A percentile compares a stretch with the other conserved stretches of the same genome.
These are phyloP conservation scores for Rubia yunnanensis DNA, from an alignment of 257 asterid species.

Conservation along the genomic window DNA sequence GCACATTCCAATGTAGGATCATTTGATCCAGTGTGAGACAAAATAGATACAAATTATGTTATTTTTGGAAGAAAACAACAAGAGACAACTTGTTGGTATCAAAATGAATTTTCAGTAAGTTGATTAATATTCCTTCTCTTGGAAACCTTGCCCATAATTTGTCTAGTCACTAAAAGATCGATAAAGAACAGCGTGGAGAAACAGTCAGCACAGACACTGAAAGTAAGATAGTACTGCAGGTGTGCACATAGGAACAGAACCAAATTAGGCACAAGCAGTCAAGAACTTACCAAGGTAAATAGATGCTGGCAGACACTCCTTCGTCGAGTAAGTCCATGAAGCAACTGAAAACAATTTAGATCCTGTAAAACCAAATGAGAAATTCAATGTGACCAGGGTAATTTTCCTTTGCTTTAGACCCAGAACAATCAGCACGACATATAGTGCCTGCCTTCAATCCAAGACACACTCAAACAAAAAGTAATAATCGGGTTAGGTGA, in stretches of 20 bases:
- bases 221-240: neutral
- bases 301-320: constrained; percentile 57
- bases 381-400: neutral
- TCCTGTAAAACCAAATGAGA: constrained; percentile 42
- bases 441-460: neutral
- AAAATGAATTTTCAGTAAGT: neutral
- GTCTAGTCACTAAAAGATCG: neutral
- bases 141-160: neutral
- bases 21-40: neutral
- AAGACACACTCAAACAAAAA: neutral
- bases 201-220: neutral
- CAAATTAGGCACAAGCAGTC: neutral
- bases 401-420: neutral
- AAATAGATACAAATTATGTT: no score
- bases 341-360: constrained; percentile 78
- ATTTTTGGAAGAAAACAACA: neutral
- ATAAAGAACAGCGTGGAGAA: neutral
- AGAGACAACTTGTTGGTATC: neutral
- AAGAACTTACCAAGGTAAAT: constrained; percentile 65
- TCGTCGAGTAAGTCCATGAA: constrained; percentile 86
- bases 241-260: neutral
- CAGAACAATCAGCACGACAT: neutral
- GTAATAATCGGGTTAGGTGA: no score
- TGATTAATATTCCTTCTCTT: neutral
- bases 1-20: neutral